Conservation (phyloP, 352 stramenopile species). For the Pythium scleroteichum region DNA sequence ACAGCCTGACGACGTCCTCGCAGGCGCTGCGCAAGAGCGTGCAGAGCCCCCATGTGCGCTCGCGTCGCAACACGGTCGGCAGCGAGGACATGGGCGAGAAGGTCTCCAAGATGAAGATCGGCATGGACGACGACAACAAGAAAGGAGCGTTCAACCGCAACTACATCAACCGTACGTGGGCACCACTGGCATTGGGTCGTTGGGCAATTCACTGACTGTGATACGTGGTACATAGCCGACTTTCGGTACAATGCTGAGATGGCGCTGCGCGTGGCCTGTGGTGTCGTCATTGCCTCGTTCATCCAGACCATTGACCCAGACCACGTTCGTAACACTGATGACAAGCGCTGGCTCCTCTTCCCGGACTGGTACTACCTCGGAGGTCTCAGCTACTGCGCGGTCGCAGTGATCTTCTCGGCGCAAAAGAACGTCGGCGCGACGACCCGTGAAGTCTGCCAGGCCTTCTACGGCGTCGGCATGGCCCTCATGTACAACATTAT, state of each 20-base stretch:
- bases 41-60: constrained; percentile 34
- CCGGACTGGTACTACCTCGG: constrained; percentile 67
- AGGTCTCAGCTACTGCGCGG: constrained; percentile 75
- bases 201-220: too few species aligned
- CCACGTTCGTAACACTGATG: constrained; percentile 44
- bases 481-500: constrained; percentile 80
- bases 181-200: constrained; percentile 8
- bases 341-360: constrained; percentile 78
- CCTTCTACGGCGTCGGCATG: constrained; percentile 78
- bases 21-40: constrained; percentile 7
- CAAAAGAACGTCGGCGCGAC: constrained; percentile 73
- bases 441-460: constrained; percentile 66
- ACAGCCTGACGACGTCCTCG: constrained; percentile 9
- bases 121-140: constrained; percentile 58
- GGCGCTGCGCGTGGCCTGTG: constrained; percentile 62
- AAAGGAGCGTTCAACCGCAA: constrained; percentile 48
- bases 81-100: constrained; percentile 68
- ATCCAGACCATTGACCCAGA: constrained; percentile 61
- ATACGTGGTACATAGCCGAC: constrained; percentile 34
- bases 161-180: constrained; percentile 52
- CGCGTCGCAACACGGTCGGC: constrained; percentile 47
- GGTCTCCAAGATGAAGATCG: constrained; percentile 67
- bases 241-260: constrained; percentile 73
- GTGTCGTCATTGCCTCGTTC: constrained; percentile 66
- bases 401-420: constrained; percentile 76